These are phyloP conservation scores for Coniferiporia weirii DNA, from an alignment of 1,284 basidiomycete species.

Conservation along the genomic window DNA sequence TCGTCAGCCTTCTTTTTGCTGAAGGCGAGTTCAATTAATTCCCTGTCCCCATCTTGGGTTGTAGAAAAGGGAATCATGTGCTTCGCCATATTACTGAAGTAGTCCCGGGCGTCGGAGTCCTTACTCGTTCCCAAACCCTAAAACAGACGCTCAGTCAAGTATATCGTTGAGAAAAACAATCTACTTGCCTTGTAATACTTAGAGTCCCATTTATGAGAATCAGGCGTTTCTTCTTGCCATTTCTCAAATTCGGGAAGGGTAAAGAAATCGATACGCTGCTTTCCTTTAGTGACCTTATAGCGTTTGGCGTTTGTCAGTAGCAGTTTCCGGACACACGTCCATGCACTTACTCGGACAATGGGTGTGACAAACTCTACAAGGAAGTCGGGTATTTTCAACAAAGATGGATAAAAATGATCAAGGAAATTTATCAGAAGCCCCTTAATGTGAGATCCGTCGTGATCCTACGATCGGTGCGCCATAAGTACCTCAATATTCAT, in stretches of 20 bases:
- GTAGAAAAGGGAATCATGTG: constrained; percentile 93
- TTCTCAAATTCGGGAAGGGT: constrained; percentile 96
- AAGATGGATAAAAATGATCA: constrained; percentile 95
- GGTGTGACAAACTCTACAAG: constrained; percentile 98
- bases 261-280: constrained; percentile 86
- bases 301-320: not conserved
- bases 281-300: constrained; percentile 77
- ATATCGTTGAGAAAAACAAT: constrained; percentile 2
- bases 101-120: constrained; percentile 85
- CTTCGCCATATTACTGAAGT: constrained; percentile 89
- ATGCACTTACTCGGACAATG: constrained; percentile 81
- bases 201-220: constrained; percentile 81
- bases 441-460: constrained; percentile 99
- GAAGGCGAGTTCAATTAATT: constrained; percentile 96
- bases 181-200: constrained; percentile 91
- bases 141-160: not conserved
- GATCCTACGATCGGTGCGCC: constrained; percentile 60
- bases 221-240: constrained; percentile 82
- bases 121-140: constrained; percentile 95
- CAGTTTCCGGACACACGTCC: not conserved
- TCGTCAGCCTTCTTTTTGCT: constrained; percentile 99
- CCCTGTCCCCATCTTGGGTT: constrained; percentile 78
- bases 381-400: constrained; percentile 90
- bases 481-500: not conserved
- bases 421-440: constrained; percentile 98